Evolutionary conservation across 164 flowering plant species (phyloP), one percentile per base, ranked within the genome.

Genomic region (Aristolochia contorta): DNA sequence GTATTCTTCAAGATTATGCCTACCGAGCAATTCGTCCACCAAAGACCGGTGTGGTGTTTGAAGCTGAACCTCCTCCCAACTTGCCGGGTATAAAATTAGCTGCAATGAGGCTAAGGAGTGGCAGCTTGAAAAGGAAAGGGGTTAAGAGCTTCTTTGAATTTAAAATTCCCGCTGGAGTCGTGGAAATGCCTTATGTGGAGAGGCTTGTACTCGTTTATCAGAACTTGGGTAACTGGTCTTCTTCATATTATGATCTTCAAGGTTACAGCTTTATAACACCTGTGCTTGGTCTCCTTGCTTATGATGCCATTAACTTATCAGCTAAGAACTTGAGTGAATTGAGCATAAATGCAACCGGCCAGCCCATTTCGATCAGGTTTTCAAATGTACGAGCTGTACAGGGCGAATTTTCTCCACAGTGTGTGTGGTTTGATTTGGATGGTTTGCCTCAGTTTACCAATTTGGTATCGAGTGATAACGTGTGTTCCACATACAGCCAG

Each of bases 1-100:
- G 84, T 8, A 76, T 88, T 65, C 97, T 93, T n/a, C 97, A 93
- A 65, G 92, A 82, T 54, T 85, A 88, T 70, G 96, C 97, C 55
- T 93, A 68, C 66, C 66, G 77, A 74, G 87, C 92, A 18, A 77
- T 93, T 50, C 20, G 16, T 20, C 77, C 72, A 2, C 92, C 98
- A 0, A 75, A 57, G 56, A 93, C 99, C 0, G 99, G 98, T 20
- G 53, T 67, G 23, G 49, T 69, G 4, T 90, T 64, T 54, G 73
- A 79, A 43, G 96, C 78, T 27, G 33, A 2, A 4, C 80, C 77
- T 8, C 96, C 97, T 1, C 63, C 81, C 3, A 81, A 90, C 65
- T 69, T 90, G 41, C 76, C 87, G 10, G 92, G 96, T 18, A 77
- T 87, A 61, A 58, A 61, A 56, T 49, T 88, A 59, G 59, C 89